Conservation (phyloP, 2,329 filamentous ascomycete species). For the Exophiala calicioides region DNA sequence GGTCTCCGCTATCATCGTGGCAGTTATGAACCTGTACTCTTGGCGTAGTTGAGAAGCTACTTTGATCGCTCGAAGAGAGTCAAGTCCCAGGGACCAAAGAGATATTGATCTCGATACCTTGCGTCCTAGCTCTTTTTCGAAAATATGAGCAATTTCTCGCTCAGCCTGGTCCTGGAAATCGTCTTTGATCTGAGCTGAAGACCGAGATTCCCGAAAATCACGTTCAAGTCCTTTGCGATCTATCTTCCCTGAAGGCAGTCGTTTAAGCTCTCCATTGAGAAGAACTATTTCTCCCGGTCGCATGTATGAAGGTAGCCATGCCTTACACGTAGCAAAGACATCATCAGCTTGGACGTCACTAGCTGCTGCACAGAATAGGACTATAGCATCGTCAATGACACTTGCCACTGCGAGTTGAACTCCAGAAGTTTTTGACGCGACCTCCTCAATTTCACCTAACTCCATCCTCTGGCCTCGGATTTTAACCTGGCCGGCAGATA, state of each 20-base stretch:
- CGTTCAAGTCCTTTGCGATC: constrained; percentile 65
- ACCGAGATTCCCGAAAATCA: constrained; percentile 23
- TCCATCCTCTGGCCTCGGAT: constrained; percentile 81
- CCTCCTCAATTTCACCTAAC: constrained; percentile 75
- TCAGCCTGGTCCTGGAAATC: constrained; percentile 23
- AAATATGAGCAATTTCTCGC: constrained; percentile 41
- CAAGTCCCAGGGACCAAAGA: constrained; percentile 60
- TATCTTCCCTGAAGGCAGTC: constrained; percentile 79
- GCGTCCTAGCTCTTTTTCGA: constrained; percentile 47
- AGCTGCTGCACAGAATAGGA: constrained; percentile 70
- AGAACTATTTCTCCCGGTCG: constrained; percentile 70
- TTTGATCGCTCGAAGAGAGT: constrained; percentile 65
- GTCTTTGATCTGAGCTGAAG: not conserved
- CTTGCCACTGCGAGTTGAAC: constrained; percentile 68
- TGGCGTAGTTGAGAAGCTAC: constrained; percentile 65
- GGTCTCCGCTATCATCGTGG: constrained; percentile 63
- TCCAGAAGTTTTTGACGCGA: constrained; percentile 59
- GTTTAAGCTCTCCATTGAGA: constrained; percentile 65
- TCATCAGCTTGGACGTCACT: constrained; percentile 40
- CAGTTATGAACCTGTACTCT: constrained; percentile 57
- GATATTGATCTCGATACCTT: constrained; percentile 42
- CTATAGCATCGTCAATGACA: constrained; percentile 67
- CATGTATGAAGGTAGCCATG: constrained; percentile 83
- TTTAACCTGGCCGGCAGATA: constrained; percentile 81
- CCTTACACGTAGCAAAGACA: constrained; percentile 62